Base-by-base conservation (phyloP, 2,329 filamentous ascomycete species). In the Sporothrix phasma region DNA sequence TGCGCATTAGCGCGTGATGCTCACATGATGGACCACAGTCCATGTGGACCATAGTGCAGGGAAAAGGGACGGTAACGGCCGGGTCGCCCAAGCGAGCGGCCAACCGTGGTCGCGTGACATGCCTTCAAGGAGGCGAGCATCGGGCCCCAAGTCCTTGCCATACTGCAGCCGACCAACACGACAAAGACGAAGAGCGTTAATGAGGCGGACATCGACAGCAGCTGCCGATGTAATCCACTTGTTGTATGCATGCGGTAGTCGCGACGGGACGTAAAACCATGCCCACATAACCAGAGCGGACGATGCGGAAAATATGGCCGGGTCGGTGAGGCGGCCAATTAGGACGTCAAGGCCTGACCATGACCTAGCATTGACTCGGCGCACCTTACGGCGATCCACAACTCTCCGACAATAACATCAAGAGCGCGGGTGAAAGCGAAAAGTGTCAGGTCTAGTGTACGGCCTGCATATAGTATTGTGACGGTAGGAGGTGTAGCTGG, bases 21-120 rank as follows among this genome's bases (percentile, higher is more conserved):
- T 95, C 90, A 74, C 90, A 92, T 64, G 79, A 90, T 1, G 84
- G 80, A 2, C 89, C 88, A 67, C 80, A 81, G 63, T 88, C 88
- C 85, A 91, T 90, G 75, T 96, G 91, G 3, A 94, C 89, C 68
- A 95, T 79, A 73, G 91, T 86, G 75, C 91, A 96, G 1, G 90
- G 90, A 65, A 93, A 88, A 0, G 90, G 91, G 10, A 87, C 75
- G 0, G 86, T 83, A 64, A 80, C 78, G 19, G 81, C 79, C 0
- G 90, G 90, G 73, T 95, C 86, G 22, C 88, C 83, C 87, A 92
- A 64, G 77, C 76, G n/a, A 79, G 71, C 0, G 90, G 90, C 78
- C 85, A 84, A 34, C 77, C 76, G 74, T 88, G 88, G 68, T 94
- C 88, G 67, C 75, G 77, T 72, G 88, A 92, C 86, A 95, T 89